Base-by-base conservation (phyloP, 345 rosid species). In the Zanthoxylum bungeanum region DNA sequence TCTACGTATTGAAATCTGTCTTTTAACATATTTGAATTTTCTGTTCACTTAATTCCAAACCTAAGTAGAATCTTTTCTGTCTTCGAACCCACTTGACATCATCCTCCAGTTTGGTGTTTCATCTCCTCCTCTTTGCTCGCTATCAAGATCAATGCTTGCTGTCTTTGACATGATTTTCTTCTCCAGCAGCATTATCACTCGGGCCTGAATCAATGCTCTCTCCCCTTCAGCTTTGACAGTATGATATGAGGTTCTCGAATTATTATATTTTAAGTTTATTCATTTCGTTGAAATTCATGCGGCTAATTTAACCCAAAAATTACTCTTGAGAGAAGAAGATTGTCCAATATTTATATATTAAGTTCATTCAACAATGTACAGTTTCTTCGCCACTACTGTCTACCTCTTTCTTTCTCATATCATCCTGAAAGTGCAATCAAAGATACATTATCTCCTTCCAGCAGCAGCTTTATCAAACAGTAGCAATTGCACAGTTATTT, bases 381-480 rank as follows among this genome's bases (percentile, higher is more conserved):
- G 50, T 76, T 90, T 97, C 55, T 78, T 85, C 77, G 90, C 97
- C 74, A 90, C 59, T 31, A 79, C 82, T 4, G 65, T 78, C 25
- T 92, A 63, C 82, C 80, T 88, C 56, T 50, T 69, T n/a, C n/a
- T n/a, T n/a, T 39, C 66, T 81, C 85, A 80, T 77, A 4, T 30
- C 72, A 19, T 80, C 85, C n/a, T 0, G 89, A 76, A 31, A 73
- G 77, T 40, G 73, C 80, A 69, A 75, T 67, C 70, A 89, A 75
- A 62, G 75, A 62, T 69, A 81, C 87, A 81, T 85, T 87, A 60
- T 89, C 89, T 66, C 84, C 85, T 66, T 92, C 95, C 61, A 89
- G 83, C 65, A 46, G 82, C 86, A 40, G 90, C 90, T 74, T 81
- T 91, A 4, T 89, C 85, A 7, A 21, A n/a, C 3, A 58, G 58